Evolutionary conservation across 148 eudicot species (phyloP).

Genomic region (Rheum nobile): DNA sequence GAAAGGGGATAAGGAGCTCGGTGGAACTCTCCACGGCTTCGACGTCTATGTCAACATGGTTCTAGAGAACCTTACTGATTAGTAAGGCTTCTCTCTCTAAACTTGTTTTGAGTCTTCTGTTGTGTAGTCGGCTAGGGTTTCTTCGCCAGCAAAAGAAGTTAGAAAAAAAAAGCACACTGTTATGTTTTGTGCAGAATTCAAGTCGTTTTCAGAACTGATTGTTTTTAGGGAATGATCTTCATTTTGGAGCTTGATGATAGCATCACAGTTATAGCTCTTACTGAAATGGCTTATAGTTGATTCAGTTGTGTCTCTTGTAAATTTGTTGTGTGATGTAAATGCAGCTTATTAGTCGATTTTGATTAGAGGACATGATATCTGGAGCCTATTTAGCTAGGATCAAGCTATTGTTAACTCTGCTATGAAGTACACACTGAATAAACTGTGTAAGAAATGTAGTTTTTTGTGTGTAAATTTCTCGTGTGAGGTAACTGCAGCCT

Average conservation of each 20-base stretch:
- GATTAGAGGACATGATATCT: background rate
- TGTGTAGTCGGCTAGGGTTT: slow-evolving; percentile 18
- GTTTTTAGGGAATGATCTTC: background rate
- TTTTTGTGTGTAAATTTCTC: background rate
- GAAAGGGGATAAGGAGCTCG: slow-evolving; percentile 98
- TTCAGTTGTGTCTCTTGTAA: too few species aligned
- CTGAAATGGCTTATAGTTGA: too few species aligned
- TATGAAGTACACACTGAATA: background rate
- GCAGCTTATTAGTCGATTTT: background rate
- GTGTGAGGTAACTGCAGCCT: background rate
- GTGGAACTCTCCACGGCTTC: slow-evolving; percentile 86
- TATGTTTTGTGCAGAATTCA: background rate
- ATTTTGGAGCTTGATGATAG: too few species aligned
- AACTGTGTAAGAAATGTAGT: background rate
- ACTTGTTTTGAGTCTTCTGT: background rate
- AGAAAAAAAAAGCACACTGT: background rate
- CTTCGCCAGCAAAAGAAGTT: background rate
- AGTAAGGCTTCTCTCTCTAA: slow-evolving; percentile 29
- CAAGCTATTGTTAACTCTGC: background rate
- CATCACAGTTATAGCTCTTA: too few species aligned
- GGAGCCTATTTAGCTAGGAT: background rate
- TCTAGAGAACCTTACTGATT: slow-evolving; percentile 94
- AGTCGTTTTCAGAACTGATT: background rate
- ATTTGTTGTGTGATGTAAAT: background rate
- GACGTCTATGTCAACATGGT: slow-evolving; percentile 99